A percentile compares a stretch with the other conserved stretches of the same genome.
Evolutionary conservation across 148 eudicot genomes (phyloP).

Genomic region (Linanthus parryae): DNA sequence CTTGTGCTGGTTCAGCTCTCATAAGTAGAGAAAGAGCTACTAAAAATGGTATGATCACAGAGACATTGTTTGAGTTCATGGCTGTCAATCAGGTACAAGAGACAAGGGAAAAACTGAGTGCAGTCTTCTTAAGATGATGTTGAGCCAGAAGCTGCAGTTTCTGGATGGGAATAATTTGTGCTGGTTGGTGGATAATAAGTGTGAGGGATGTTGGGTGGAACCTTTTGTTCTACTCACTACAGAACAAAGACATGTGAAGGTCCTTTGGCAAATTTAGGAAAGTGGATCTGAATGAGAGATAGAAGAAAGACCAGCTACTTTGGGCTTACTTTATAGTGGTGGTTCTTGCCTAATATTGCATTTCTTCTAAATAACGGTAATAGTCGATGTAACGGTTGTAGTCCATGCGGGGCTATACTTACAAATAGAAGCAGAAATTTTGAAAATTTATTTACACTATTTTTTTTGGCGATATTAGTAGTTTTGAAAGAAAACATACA

Average conservation of each 20-base stretch:
- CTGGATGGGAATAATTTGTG: constrained; percentile 15
- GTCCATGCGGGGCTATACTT: neutral
- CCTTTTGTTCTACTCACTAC: constrained; percentile 17
- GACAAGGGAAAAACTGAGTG: neutral
- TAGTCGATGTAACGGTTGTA: neutral
- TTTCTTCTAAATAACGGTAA: neutral
- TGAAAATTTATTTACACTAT: too few relatives aligned
- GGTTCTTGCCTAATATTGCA: neutral
- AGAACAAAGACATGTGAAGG: constrained; percentile 87
- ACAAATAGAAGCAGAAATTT: neutral
- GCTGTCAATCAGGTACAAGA: neutral
- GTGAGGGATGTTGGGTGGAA: neutral
- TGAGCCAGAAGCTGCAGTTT: neutral
- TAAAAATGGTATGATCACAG: constrained; percentile 22
- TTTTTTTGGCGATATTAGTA: too few relatives aligned
- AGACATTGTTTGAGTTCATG: constrained; percentile 22
- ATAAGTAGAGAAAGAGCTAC: constrained; percentile 21
- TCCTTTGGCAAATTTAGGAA: constrained; percentile 39
- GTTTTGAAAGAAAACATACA: too few relatives aligned
- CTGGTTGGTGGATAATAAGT: constrained; percentile 6
- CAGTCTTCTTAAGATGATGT: neutral
- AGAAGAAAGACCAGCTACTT: neutral
- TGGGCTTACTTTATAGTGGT: neutral
- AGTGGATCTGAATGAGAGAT: constrained; percentile 13
- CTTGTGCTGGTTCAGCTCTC: constrained; percentile 26